Evolutionary conservation across 495 filamentous ascomycete species (phyloP).

Genomic region (Parathielavia hyrcaniae): DNA sequence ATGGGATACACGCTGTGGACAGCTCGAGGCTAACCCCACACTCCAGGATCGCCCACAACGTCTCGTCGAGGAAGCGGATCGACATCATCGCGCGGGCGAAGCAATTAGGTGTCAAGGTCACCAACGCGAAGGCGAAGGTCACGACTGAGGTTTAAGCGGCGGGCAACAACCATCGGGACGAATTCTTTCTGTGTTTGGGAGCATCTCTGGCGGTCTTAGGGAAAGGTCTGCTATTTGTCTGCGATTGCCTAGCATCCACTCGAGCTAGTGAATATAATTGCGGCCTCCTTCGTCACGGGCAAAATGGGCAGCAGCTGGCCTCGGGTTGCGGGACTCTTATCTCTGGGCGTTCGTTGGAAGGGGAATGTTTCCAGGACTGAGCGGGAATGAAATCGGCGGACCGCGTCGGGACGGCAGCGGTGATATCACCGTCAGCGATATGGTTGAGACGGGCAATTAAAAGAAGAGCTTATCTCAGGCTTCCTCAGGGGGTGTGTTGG

Average conservation of each 20-base stretch:
- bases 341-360: slow-evolving; percentile 6
- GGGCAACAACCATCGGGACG: slow-evolving; percentile 23
- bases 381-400: slow-evolving; percentile 5
- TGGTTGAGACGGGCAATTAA: background rate
- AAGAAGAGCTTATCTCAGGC: background rate
- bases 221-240: slow-evolving; percentile 33
- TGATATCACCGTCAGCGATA: background rate
- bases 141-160: slow-evolving; percentile 81
- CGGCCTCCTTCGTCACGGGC: slow-evolving; percentile 28
- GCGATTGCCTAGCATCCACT: slow-evolving; percentile 28
- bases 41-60: slow-evolving; percentile 84
- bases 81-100: slow-evolving; percentile 94
- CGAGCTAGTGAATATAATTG: slow-evolving; percentile 30
- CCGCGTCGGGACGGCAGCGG: background rate
- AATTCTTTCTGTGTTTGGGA: slow-evolving; percentile 32
- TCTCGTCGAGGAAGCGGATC: slow-evolving; percentile 96
- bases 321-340: slow-evolving; percentile 3
- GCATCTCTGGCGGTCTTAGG: slow-evolving; percentile 33
- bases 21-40: background rate
- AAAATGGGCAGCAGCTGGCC: slow-evolving; percentile 7
- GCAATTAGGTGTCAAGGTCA: slow-evolving; percentile 97
- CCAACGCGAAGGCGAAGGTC: slow-evolving; percentile 96
- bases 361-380: background rate
- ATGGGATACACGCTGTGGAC: background rate
- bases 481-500: background rate